phyloP scores from a whole-genome alignment of 83 land plant genomes.

The Picea abies region DNA sequence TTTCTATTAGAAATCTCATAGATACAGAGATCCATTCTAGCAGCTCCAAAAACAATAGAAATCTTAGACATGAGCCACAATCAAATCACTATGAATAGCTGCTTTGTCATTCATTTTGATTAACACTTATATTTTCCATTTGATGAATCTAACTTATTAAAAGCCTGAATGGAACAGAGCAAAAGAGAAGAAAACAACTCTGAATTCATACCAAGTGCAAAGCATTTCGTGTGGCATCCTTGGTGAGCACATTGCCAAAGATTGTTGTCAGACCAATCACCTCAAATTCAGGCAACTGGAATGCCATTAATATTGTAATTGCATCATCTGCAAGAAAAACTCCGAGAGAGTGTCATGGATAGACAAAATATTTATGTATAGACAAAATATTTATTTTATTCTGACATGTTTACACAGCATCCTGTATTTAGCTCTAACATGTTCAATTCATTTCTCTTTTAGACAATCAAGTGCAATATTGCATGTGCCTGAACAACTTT shows the following conservation, averaged over 20 bases:
- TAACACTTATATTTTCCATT: background rate
- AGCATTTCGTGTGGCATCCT: constrained; percentile 82
- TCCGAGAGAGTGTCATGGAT: background rate
- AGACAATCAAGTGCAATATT: background rate
- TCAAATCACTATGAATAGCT: background rate
- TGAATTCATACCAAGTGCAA: constrained; percentile 70
- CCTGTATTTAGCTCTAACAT: background rate
- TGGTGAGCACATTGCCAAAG: constrained; percentile 83
- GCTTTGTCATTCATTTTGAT: background rate
- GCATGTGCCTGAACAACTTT: background rate
- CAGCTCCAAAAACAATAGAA: constrained; percentile 10
- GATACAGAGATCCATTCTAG: constrained; percentile 26
- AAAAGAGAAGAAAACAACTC: background rate
- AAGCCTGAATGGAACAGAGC: constrained; percentile 2
- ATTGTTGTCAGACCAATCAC: constrained; percentile 90
- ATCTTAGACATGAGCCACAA: background rate
- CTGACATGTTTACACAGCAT: no score
- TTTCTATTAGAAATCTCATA: background rate
- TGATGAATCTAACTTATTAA: background rate
- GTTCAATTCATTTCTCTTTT: background rate
- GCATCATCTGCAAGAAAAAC: constrained; percentile 71
- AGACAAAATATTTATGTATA: background rate
- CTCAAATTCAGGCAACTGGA: constrained; percentile 84
- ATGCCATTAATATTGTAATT: constrained; percentile 97
- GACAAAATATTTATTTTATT: no score